Base-by-base conservation (phyloP, 805 yeast genomes). In the Teunomyces pallodes region DNA sequence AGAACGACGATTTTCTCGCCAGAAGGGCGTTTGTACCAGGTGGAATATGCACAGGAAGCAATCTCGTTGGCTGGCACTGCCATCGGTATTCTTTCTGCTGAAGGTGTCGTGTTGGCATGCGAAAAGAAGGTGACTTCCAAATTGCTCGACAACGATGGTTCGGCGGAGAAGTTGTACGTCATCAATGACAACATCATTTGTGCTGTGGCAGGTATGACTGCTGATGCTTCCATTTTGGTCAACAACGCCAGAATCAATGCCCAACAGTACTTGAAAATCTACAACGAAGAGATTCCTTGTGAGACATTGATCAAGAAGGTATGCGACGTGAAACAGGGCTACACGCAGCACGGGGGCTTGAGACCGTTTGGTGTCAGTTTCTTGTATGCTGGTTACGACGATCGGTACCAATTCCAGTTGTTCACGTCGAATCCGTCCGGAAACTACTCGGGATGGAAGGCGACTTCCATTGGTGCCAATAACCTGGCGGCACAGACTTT, bases 1-100 rank as follows among this genome's bases (percentile, higher is more conserved):
- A 83, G 99, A 80, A 94, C 99, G 45, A 94, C 99, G 4, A 95
- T 94, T 62, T 94, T 94, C 74, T 92, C 98, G 35, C 99, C 99
- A 8, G 99, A 94, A 67, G 99, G 99, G 35, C 83, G 99, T 70
- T 79, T 94, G 49, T 94, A 94, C 72, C 99, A 94, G 73, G 92
- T 90, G 16, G 99, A 94, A 70, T 94, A 94, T 61, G 99, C 98
- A 3, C 82, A 90, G 64, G 98, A 94, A 67, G 91, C 92, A 14
- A 86, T 86, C 54, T 81, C 87, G 46, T 86, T 83, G 60, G 94
- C 94, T 7, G 92, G 92, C 42, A 86, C 90, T 8, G 89, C 90
- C 49, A 81, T 86, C 61, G 94, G 92, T 42, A 80, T 86, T 45
- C 77, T 87, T 59, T 83, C 90, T 41, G 70, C 73, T 44, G 91